phyloP scores from a whole-genome alignment of 805 yeast species.

The Blastobotrys attinorum region DNA sequence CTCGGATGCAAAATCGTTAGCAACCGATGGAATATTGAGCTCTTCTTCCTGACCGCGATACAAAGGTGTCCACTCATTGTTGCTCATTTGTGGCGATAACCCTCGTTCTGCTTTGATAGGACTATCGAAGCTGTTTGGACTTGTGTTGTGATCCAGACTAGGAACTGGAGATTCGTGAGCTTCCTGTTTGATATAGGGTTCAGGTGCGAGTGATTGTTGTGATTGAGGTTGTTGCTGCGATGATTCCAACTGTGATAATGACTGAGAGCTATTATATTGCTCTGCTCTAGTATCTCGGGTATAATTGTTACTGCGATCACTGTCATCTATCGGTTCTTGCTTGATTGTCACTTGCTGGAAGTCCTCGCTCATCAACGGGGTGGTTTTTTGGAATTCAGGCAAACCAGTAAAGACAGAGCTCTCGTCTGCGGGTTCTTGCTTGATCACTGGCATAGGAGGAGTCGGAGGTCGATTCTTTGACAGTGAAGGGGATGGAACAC shows the following conservation, averaged over 20 bases:
- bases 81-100: neutral
- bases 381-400: neutral
- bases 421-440: neutral
- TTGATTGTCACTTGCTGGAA: neutral
- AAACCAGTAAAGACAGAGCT: neutral
- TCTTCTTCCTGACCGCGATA: neutral
- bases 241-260: too few relatives aligned
- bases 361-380: neutral
- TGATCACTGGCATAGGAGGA: neutral
- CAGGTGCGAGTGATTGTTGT: conserved; percentile 3
- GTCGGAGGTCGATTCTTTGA: neutral
- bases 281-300: too few relatives aligned
- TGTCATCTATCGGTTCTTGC: neutral
- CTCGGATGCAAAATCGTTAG: conserved; percentile 16
- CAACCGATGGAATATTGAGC: conserved; percentile 11
- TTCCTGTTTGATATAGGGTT: neutral
- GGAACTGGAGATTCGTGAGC: conserved; percentile 11
- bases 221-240: neutral
- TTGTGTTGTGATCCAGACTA: conserved; percentile 7
- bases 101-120: conserved; percentile 8
- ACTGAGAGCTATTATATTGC: neutral
- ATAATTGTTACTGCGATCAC: too few relatives aligned
- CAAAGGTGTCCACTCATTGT: conserved; percentile 2
- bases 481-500: neutral
- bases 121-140: conserved; percentile 8